Base-by-base conservation (phyloP, 805 yeast genomes). In the Saccharomyces mikatae region DNA sequence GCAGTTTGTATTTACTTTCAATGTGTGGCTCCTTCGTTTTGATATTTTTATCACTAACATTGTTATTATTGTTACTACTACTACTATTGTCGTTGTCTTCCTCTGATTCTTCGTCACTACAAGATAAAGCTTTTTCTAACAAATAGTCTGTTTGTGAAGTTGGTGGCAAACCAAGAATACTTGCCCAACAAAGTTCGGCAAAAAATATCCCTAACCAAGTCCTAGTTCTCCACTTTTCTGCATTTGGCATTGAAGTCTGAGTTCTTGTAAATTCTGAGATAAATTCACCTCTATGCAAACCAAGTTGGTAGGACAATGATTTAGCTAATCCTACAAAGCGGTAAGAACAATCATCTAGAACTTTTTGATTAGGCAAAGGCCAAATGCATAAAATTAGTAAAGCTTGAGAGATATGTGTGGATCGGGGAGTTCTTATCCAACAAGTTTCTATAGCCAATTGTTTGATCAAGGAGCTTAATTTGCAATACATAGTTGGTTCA, bases 291-390 rank as follows among this genome's bases (percentile, higher is more conserved):
- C 97, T 75, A 70, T 91, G 97, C 56, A 91, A 75, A 10, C 97
- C 97, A 36, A 91, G 72, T 67, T 91, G 97, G 59, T 86, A 80
- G 0, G 95, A 88, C 51, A 91, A 73, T 56, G 84, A 83, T 60
- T 89, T 89, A 0, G 97, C 97, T 47, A 91, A 74, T 0, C 95
- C 96, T 17, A 88, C 83, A 69, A 89, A 91, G 63, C 97, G 76
- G 63, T 89, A 90, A 2, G 96, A 86, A 65, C 94, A 86, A 66
- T 91, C 97, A 71, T 91, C 97, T 56, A 91, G 74, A 21, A 91
- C 92, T 64, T 90, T 91, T 64, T 87, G 91, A 64, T 90, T 90
- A 0, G 97, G 97, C 48, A 91, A 70, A 0, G 97, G 97, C 97
- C 97, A 91, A 14, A 83, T 82, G 29, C 91, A 82, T 29, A 91